Evolutionary conservation across 805 yeast genomes (phyloP).

Genomic region (Yarrowia bubula): DNA sequence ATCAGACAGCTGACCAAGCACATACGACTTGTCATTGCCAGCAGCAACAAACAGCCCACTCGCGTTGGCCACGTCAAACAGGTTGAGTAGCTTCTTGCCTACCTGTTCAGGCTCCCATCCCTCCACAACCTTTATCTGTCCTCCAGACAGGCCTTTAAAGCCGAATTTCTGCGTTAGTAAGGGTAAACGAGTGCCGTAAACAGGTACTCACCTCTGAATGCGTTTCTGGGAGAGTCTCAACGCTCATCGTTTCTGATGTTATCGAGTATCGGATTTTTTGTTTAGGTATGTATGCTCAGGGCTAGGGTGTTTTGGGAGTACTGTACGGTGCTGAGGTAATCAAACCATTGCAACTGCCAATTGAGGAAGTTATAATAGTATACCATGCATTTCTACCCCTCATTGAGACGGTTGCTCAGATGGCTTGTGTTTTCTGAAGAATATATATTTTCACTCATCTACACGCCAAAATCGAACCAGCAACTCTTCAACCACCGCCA

Average conservation of each 20-base stretch:
- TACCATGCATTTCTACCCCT: too few species aligned
- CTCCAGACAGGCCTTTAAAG: constrained; percentile 28
- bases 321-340: too few species aligned
- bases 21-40: constrained; percentile 29
- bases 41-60: constrained; percentile 35
- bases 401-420: too few species aligned
- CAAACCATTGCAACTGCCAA: neutral
- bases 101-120: constrained; percentile 24
- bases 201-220: constrained; percentile 29
- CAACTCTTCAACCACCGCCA: neutral
- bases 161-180: constrained; percentile 33
- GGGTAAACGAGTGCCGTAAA: neutral
- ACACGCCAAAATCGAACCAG: neutral
- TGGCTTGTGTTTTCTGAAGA: neutral
- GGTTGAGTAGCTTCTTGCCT: constrained; percentile 2
- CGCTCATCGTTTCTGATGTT: neutral
- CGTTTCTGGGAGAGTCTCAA: constrained; percentile 26
- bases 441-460: too few species aligned
- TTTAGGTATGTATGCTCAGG: constrained; percentile 13
- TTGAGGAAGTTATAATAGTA: too few species aligned
- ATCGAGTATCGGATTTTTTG: constrained; percentile 5
- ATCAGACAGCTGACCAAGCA: constrained; percentile 30
- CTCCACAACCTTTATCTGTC: neutral
- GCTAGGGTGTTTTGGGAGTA: neutral
- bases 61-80: constrained; percentile 35